Percentiles rank a stretch among this genome's conserved stretches.
These are phyloP conservation scores for Capillidium rhysosporum DNA, from an alignment of 371 early-diverging fungal genomes.

Conservation along the genomic window DNA sequence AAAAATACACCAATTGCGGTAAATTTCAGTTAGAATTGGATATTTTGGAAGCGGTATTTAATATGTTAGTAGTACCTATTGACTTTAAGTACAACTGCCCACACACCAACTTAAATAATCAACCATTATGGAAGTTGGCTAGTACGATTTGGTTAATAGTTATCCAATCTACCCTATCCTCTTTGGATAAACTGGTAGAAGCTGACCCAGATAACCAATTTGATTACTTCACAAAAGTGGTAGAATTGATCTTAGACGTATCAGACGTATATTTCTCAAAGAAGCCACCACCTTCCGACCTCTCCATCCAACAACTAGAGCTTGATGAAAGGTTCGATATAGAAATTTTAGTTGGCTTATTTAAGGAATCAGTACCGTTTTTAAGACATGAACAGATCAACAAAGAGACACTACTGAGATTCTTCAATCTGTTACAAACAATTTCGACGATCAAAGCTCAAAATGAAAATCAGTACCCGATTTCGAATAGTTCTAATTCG, in stretches of 20 bases:
- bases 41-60: conserved; percentile 39
- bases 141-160: conserved; percentile 23
- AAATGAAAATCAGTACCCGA: conserved; percentile 10
- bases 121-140: conserved; percentile 33
- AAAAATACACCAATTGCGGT: conserved; percentile 21
- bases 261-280: neutral
- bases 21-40: conserved; percentile 34
- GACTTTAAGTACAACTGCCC: conserved; percentile 14
- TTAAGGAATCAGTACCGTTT: conserved; percentile 8
- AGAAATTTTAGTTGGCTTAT: conserved; percentile 23
- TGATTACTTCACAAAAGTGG: neutral
- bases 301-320: conserved; percentile 43
- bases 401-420: conserved; percentile 24
- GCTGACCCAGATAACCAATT: too few species aligned
- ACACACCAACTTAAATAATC: conserved; percentile 24
- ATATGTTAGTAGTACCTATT: conserved; percentile 11
- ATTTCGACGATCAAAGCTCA: conserved; percentile 22
- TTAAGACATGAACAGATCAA: conserved; percentile 46
- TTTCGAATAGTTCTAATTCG: too few species aligned
- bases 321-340: conserved; percentile 64
- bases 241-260: neutral
- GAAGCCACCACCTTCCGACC: conserved; percentile 14
- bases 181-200: too few species aligned
- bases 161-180: neutral
- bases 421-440: conserved; percentile 31